Evolutionary conservation across 306 rosid genomes (phyloP).

Genomic region (Medicago lupulina): DNA sequence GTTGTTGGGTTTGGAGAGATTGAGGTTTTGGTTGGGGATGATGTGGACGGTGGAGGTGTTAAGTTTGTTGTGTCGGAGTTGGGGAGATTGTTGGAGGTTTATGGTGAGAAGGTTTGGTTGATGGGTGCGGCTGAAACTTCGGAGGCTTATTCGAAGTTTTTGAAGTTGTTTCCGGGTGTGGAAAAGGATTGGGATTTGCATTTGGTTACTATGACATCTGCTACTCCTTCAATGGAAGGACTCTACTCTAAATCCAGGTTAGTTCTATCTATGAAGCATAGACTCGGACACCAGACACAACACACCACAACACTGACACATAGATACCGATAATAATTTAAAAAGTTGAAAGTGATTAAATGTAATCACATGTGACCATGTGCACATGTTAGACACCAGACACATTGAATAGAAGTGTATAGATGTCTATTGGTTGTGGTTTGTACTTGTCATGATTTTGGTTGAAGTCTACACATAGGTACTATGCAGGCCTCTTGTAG

Average conservation of each 20-base stretch:
- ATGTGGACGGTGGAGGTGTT: conserved; percentile 37
- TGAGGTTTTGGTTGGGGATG: conserved; percentile 51
- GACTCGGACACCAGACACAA: not conserved
- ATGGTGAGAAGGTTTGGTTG: conserved; percentile 63
- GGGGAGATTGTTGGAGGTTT: conserved; percentile 57
- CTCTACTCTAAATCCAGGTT: conserved; percentile 78
- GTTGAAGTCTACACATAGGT: not conserved
- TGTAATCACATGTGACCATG: not conserved
- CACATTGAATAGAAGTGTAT: not conserved
- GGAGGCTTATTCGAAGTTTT: conserved; percentile 60
- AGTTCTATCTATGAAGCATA: not conserved
- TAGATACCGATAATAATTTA: not conserved
- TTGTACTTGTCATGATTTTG: conserved; percentile 2
- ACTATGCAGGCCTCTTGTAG: not conserved
- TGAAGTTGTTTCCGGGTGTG: conserved; percentile 52
- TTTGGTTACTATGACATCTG: conserved; percentile 74
- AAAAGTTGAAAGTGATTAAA: not conserved
- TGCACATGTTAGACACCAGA: not conserved
- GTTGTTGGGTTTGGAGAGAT: conserved; percentile 71
- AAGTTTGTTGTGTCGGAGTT: conserved; percentile 62
- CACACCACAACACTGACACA: not conserved
- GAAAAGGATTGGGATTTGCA: conserved; percentile 83
- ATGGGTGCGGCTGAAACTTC: conserved; percentile 60
- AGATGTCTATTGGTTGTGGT: not conserved
- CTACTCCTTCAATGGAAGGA: conserved; percentile 61